Conservation (phyloP, 140 eudicot genomes). For the Ambrosia hybrid region DNA sequence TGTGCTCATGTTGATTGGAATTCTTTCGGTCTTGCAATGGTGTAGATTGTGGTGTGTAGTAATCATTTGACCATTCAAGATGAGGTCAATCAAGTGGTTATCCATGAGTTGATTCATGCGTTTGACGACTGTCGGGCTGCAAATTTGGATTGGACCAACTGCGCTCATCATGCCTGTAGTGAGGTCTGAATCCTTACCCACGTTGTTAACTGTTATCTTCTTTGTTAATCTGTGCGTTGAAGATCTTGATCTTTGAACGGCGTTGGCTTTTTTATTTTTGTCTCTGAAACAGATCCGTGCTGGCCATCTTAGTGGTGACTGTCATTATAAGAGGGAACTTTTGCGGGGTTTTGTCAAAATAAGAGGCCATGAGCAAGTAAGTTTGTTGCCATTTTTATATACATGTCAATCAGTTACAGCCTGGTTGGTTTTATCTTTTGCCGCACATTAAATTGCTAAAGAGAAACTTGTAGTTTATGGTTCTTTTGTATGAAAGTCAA, state of each 20-base stretch:
- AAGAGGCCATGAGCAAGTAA: slow-evolving; percentile 90
- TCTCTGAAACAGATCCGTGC: slow-evolving; percentile 67
- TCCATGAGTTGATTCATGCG: slow-evolving; percentile 93
- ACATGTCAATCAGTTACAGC: not conserved
- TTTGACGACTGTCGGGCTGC: slow-evolving; percentile 93
- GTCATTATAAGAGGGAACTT: slow-evolving; percentile 84
- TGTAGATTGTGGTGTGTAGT: slow-evolving; percentile 75
- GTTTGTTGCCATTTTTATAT: slow-evolving; percentile 21
- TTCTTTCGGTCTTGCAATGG: not conserved
- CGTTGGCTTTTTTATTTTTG: slow-evolving; percentile 3
- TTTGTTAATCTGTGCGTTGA: not conserved
- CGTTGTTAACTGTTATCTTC: not conserved
- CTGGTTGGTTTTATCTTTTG: not conserved
- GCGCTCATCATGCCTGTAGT: slow-evolving; percentile 98
- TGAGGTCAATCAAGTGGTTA: slow-evolving; percentile 75
- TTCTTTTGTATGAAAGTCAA: not conserved
- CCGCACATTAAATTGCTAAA: not conserved
- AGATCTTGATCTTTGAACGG: slow-evolving; percentile 8
- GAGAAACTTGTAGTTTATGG: not conserved
- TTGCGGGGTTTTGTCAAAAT: slow-evolving; percentile 70
- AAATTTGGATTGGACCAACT: slow-evolving; percentile 80
- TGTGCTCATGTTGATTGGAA: not conserved
- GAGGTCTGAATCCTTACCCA: slow-evolving; percentile 48
- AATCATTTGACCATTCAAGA: slow-evolving; percentile 67
- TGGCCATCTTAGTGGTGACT: slow-evolving; percentile 94